Evolutionary conservation across 2,329 filamentous ascomycete species (phyloP), one percentile per base, ranked within the genome.

Genomic region (Fusarium anguioides): DNA sequence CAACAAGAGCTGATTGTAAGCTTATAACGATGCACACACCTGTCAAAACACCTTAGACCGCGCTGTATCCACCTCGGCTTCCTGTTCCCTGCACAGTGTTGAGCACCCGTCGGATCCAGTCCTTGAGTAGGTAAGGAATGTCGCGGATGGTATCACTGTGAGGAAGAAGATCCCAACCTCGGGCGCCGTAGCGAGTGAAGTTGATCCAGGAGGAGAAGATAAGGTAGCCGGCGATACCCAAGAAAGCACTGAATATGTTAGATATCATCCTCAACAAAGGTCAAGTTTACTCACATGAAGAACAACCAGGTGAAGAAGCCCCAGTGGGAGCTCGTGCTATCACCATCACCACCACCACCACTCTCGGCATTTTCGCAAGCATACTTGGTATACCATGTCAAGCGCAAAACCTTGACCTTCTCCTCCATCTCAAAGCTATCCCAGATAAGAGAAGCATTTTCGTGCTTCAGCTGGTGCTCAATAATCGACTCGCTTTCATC

Each of bases 151-250:
- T 91, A 78, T 99, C 96, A 68, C 92, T 92, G 76, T 98, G 95
- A 15, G 96, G 96, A 18, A 98, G 84, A 18, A 97, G 85, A 74
- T 98, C 96, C 94, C 94, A 98, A 57, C 96, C 96, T 41, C 95
- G 87, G 50, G 95, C 94, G 45, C 95, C 95, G 79, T 97, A 97
- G 64, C 94, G 92, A 82, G 94, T 97, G 85, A 98, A 98, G 83
- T 98, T 98, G 77, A 98, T 89, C 96, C 96, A 99, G 20, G 94
- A 97, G 68, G 95, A 94, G 75, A 98, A 98, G 77, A 98, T 97
- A 69, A 99, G 89, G 81, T 98, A 99, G 23, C 94, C 83, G 3
- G 96, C 93, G 37, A 89, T 91, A 42, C 87, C 87, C 65, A 98
- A 85, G 86, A 99, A 99, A 60, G 91, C 81, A 71, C 94, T 97